Evolutionary conservation across 164 flowering plant species (phyloP).

Genomic region (Macadamia integrifolia): DNA sequence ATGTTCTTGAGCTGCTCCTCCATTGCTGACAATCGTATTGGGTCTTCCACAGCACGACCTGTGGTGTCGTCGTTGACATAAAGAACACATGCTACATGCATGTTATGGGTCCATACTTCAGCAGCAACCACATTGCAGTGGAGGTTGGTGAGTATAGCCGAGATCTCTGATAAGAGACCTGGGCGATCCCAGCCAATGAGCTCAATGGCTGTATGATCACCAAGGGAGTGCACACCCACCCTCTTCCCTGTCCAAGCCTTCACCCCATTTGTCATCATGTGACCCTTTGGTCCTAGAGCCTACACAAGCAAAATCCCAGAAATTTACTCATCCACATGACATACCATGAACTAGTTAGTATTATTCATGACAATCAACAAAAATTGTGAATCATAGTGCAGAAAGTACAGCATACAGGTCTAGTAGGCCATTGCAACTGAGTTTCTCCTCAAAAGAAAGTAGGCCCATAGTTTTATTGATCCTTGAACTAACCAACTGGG

Average conservation of each 20-base stretch:
- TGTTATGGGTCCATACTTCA: constrained; percentile 85
- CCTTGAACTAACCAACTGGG: no score
- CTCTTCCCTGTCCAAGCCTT: constrained; percentile 46
- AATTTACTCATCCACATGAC: no score
- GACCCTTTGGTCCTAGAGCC: constrained; percentile 78
- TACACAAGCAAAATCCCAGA: constrained; percentile 9
- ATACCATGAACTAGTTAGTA: no score
- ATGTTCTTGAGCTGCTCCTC: constrained; percentile 76
- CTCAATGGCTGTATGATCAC: constrained; percentile 72
- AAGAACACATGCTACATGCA: constrained; percentile 67
- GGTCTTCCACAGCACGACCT: constrained; percentile 49
- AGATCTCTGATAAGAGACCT: constrained; percentile 75
- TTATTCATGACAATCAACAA: no score
- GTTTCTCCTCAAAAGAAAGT: no score
- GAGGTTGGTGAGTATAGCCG: constrained; percentile 70
- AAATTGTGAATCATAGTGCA: no score
- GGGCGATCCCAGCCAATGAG: constrained; percentile 84
- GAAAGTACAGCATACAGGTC: no score
- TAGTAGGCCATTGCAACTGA: no score
- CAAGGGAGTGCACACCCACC: constrained; percentile 61
- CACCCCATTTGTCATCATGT: constrained; percentile 22
- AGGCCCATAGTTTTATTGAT: no score
- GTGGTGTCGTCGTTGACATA: constrained; percentile 57
- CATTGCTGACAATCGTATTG: constrained; percentile 43
- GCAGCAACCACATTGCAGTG: constrained; percentile 67